Percentiles rank a stretch among this genome's conserved stretches.
Conservation (phyloP, 192 early-diverging fungal genomes). For the Ambispora gerdemannii region DNA sequence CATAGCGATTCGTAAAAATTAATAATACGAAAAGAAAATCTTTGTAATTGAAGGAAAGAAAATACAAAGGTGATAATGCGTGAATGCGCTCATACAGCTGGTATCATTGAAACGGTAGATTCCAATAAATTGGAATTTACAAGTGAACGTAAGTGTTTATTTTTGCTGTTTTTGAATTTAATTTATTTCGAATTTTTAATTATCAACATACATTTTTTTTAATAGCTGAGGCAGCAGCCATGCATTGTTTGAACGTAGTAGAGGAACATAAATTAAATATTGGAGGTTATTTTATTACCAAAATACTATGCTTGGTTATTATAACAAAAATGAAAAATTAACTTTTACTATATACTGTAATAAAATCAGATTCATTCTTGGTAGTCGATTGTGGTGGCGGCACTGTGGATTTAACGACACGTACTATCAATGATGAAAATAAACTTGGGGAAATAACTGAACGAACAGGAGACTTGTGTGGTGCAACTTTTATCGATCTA, state of each 20-base stretch:
- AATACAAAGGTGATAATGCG: not conserved
- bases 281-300: conserved; percentile 4
- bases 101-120: not conserved
- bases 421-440: conserved; percentile 31
- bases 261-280: not conserved
- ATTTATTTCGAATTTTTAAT: not conserved
- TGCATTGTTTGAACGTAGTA: conserved; percentile 13
- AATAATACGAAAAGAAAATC: too few relatives aligned
- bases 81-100: not conserved
- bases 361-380: conserved; percentile 51
- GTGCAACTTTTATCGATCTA: conserved; percentile 46
- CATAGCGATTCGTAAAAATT: too few relatives aligned
- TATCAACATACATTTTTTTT: too few relatives aligned
- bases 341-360: too few relatives aligned
- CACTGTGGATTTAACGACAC: conserved; percentile 55
- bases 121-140: not conserved
- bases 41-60: not conserved
- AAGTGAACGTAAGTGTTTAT: not conserved
- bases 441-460: conserved; percentile 49
- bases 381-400: conserved; percentile 60
- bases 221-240: conserved; percentile 26
- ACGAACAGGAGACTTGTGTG: conserved; percentile 52
- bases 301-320: not conserved
- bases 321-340: not conserved
- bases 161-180: too few relatives aligned